Conservation (phyloP, 2,329 filamentous ascomycete species). For the Sordariomycetes sp. region DNA sequence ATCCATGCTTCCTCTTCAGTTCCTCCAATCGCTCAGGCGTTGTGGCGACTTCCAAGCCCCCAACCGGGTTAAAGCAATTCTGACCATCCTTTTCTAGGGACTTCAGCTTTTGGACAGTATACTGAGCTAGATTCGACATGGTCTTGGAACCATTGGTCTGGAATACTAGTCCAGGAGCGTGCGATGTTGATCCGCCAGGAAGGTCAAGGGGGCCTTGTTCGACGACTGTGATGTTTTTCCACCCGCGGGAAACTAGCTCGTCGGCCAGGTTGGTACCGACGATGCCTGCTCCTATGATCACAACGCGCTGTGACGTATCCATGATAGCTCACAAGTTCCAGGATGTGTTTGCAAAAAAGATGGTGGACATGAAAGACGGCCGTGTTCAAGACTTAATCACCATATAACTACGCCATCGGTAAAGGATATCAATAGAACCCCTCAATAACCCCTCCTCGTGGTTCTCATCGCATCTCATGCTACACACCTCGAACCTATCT, state of each 20-base stretch:
- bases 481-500: no score
- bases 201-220: slow-evolving; percentile 54
- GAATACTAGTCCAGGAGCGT: slow-evolving; percentile 56
- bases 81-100: slow-evolving; percentile 31
- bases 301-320: slow-evolving; percentile 41
- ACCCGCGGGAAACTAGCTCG: slow-evolving; percentile 53
- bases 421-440: no score
- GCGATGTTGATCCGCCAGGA: slow-evolving; percentile 57
- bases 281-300: slow-evolving; percentile 56
- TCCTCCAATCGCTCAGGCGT: slow-evolving; percentile 49
- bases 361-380: no score
- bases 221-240: slow-evolving; percentile 54
- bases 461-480: no score
- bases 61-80: slow-evolving; percentile 52
- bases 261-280: slow-evolving; percentile 56
- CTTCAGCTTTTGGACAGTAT: slow-evolving; percentile 51
- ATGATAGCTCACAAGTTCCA: no score
- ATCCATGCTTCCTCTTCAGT: slow-evolving; percentile 53
- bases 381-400: no score
- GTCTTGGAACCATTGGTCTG: slow-evolving; percentile 50
- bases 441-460: no score
- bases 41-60: slow-evolving; percentile 53
- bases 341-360: no score
- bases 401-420: no score
- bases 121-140: slow-evolving; percentile 49